phyloP scores from a whole-genome alignment of 2,329 filamentous ascomycete genomes.

The Aulographum hederae region DNA sequence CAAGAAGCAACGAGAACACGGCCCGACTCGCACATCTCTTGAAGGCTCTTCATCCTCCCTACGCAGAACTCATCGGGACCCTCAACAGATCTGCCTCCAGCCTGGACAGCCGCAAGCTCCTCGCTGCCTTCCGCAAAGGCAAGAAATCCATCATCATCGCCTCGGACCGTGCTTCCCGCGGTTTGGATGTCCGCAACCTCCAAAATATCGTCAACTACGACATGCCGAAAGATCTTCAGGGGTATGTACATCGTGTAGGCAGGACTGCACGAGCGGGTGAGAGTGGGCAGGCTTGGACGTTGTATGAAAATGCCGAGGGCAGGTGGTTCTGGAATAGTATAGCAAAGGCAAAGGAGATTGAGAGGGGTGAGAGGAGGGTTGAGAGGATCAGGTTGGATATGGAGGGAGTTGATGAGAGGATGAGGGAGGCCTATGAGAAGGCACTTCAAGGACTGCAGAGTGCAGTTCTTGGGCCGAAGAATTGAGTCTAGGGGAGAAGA shows the following conservation, averaged over 20 bases:
- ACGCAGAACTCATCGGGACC: constrained; percentile 42
- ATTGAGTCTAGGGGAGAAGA: too few relatives aligned
- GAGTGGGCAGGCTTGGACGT: constrained; percentile 63
- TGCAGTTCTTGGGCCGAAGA: too few relatives aligned
- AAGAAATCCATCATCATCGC: constrained; percentile 63
- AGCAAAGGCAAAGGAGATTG: constrained; percentile 35
- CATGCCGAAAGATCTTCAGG: constrained; percentile 59
- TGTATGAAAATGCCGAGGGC: constrained; percentile 66
- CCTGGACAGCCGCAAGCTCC: constrained; percentile 45
- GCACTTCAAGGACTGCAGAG: constrained; percentile 45
- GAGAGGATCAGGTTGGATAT: constrained; percentile 24
- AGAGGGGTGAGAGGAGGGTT: constrained; percentile 27
- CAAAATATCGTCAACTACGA: constrained; percentile 90
- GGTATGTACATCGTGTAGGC: constrained; percentile 83
- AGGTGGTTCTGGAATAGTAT: constrained; percentile 87
- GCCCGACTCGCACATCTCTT: constrained; percentile 74
- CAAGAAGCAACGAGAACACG: constrained; percentile 75
- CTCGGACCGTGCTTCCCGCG: constrained; percentile 83
- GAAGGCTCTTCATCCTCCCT: constrained; percentile 41
- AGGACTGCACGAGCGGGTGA: constrained; percentile 72
- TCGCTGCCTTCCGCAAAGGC: constrained; percentile 44
- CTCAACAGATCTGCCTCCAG: constrained; percentile 66
- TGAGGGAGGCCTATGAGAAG: constrained; percentile 24
- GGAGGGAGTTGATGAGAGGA: constrained; percentile 20
- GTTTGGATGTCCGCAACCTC: constrained; percentile 64